phyloP scores from a whole-genome alignment of 2,329 filamentous ascomycete genomes.

The Incumbomyces delicatus region DNA sequence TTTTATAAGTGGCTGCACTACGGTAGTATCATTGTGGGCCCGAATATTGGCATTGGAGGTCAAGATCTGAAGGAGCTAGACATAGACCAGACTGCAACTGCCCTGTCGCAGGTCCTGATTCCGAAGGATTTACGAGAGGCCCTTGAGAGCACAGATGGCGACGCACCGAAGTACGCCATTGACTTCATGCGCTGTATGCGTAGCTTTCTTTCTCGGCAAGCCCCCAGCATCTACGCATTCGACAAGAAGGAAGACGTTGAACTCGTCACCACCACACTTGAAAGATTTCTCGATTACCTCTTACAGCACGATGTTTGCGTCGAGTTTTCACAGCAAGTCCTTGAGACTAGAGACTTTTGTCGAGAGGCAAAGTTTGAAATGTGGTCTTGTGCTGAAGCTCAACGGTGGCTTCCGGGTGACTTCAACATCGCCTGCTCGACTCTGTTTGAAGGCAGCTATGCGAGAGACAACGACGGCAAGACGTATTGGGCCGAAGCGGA shows the following conservation, averaged over 20 bases:
- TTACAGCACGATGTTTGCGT: conserved; percentile 76
- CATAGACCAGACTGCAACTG: conserved; percentile 53
- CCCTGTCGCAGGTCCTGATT: conserved; percentile 43
- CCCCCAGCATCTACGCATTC: conserved; percentile 48
- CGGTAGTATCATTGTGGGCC: conserved; percentile 62
- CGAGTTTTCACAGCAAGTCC: conserved; percentile 62
- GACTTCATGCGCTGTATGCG: conserved; percentile 71
- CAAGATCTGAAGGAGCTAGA: conserved; percentile 54
- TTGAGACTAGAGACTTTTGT: conserved; percentile 57
- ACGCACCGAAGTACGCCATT: conserved; percentile 52
- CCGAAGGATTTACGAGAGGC: conserved; percentile 46
- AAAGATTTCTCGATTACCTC: conserved; percentile 83
- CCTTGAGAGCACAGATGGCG: conserved; percentile 28
- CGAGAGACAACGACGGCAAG: conserved; percentile 31
- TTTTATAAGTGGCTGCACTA: conserved; percentile 75
- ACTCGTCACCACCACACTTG: conserved; percentile 57
- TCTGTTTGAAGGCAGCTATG: conserved; percentile 52
- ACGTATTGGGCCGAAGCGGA: conserved; percentile 30
- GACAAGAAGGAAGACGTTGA: conserved; percentile 45
- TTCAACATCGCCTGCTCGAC: conserved; percentile 71
- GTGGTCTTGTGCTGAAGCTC: conserved; percentile 45
- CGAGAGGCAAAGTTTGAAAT: conserved; percentile 58
- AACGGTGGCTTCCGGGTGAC: conserved; percentile 54
- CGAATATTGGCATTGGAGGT: conserved; percentile 52
- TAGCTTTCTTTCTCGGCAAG: conserved; percentile 59